Percentiles rank a stretch among this genome's conserved stretches.
These are phyloP conservation scores for Emergomyces africanus DNA, from an alignment of 2,329 filamentous ascomycete genomes.

Conservation along the genomic window DNA sequence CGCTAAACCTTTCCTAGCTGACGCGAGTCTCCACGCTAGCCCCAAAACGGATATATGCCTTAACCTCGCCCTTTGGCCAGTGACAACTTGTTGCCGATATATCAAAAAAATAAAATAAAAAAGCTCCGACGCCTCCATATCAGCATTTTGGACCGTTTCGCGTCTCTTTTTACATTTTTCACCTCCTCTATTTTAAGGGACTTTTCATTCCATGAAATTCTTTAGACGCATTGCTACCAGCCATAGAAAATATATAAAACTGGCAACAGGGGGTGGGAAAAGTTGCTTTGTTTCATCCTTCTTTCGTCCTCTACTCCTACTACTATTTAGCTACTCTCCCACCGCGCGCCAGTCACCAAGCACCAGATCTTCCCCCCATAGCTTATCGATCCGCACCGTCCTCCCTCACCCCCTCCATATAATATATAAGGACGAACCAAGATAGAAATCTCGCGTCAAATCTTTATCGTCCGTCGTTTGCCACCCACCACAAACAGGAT, in stretches of 20 bases:
- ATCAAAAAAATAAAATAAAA: not conserved
- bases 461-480: not conserved
- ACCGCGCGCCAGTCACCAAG: not conserved
- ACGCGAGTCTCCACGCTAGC: not conserved
- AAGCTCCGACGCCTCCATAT: too few species aligned
- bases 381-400: not conserved
- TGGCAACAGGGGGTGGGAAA: not conserved
- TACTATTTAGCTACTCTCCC: not conserved
- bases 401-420: not conserved
- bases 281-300: not conserved
- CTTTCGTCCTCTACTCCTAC: not conserved
- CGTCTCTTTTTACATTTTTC: slow-evolving; percentile 10
- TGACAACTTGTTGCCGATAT: not conserved
- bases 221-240: not conserved
- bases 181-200: not conserved
- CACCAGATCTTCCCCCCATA: not conserved
- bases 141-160: slow-evolving; percentile 6
- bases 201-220: not conserved
- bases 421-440: not conserved
- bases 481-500: too few species aligned
- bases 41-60: not conserved
- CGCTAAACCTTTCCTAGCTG: too few species aligned
- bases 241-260: not conserved
- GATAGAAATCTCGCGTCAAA: not conserved
- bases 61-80: too few species aligned